Evolutionary conservation across 306 rosid species (phyloP), one percentile per base, ranked within the genome.

Genomic region (Cicer judaicum): DNA sequence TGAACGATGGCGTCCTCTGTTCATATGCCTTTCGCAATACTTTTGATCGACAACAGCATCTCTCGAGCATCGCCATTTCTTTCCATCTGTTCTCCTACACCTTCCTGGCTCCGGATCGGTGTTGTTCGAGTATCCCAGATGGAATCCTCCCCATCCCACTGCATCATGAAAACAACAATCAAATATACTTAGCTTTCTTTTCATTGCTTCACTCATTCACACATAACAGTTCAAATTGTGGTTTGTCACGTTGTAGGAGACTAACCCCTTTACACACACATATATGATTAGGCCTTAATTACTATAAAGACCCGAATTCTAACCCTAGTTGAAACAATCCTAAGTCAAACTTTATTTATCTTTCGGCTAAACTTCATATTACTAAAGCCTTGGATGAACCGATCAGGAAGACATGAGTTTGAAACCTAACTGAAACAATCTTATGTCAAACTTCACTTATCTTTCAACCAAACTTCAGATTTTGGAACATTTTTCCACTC

Each of bases 21-120:
- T 93, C 89, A 93, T 86, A 76, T 93, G 98, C 80, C 96, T 86
- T 79, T 93, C 98, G 36, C 98, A 93, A 65, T 93, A 94, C 73
- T 93, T 93, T 85, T 93, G 97, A 77, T 93, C 97, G 3, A 90
- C 90, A 40, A 91, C 97, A 34, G 97, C 97, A 75, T 93, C 97
- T 83, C 99, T 92, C 6, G 98, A 92, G 96, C 99, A 95, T 78
- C 99, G 97, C 99, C 99, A 95, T 92, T 95, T 95, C 93, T 95
- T 95, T 74, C 99, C 99, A 86, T 95, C 99, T 2, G 99, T 95
- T 77, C 99, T 86, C 56, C 99, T 85, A 81, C 99, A 95, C 92
- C 99, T 85, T 41, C 99, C 98, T 16, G 98, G 99, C 80, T 95
- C 99, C 60, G 99, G 98, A 87, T 95, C 99, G n/a, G 88, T 82